Percentiles rank a stretch among this genome's conserved stretches.
Evolutionary conservation across 768 basidiomycete species (phyloP).

Genomic region (Xerocomus brunneocitrinus): DNA sequence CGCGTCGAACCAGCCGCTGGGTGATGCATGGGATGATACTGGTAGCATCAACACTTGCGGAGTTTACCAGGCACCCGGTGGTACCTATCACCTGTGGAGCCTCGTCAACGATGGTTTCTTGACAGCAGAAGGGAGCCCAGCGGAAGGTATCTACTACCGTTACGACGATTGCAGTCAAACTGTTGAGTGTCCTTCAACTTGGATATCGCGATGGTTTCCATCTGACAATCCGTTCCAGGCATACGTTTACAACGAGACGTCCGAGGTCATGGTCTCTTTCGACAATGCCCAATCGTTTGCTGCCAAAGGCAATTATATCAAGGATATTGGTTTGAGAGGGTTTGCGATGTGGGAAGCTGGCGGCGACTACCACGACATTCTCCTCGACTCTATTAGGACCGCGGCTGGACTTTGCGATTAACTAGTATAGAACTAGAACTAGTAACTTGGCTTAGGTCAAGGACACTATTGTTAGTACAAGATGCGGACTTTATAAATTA

Average conservation of each 20-base stretch:
- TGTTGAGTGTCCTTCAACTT: constrained; percentile 36
- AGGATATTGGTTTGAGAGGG: constrained; percentile 48
- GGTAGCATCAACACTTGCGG: constrained; percentile 55
- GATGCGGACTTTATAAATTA: background rate
- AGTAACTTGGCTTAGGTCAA: background rate
- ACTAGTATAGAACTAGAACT: background rate
- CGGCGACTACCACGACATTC: constrained; percentile 56
- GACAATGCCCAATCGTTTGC: constrained; percentile 57
- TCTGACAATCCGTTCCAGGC: constrained; percentile 42
- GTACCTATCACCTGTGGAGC: constrained; percentile 57
- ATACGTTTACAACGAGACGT: constrained; percentile 55
- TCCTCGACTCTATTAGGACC: constrained; percentile 51
- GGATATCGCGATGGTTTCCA: background rate
- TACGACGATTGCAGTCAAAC: constrained; percentile 71
- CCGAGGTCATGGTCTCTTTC: constrained; percentile 59
- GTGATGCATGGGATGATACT: constrained; percentile 52
- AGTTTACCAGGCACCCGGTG: constrained; percentile 40
- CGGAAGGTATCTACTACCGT: constrained; percentile 46
- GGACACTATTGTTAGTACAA: background rate
- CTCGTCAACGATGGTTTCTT: constrained; percentile 56
- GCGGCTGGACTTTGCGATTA: constrained; percentile 3
- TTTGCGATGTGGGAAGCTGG: constrained; percentile 73
- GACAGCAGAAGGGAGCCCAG: constrained; percentile 23
- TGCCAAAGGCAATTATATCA: constrained; percentile 60
- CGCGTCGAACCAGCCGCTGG: constrained; percentile 38